Evolutionary conservation across 1,284 basidiomycete genomes (phyloP), one percentile per base, ranked within the genome.

Genomic region (Moesziomyces parantarcticus): DNA sequence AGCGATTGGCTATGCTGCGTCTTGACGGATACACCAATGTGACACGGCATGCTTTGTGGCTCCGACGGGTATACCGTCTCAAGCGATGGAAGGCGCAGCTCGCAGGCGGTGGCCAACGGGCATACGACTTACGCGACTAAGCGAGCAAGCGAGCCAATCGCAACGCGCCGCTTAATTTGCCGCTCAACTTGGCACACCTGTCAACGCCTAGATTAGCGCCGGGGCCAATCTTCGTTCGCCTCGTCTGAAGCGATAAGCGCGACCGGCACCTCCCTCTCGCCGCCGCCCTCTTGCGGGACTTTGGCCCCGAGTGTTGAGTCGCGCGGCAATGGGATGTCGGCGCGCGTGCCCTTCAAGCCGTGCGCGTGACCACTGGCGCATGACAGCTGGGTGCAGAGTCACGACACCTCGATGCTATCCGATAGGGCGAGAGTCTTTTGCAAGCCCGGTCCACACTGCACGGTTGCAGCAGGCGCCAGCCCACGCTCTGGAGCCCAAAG

Each of bases 91-190:
- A n/a, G 36, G 5, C 18, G 36, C 16, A 18, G n/a, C 36, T 39
- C 14, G 14, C 36, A 39, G 36, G 11, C 36, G 36, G 36, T 39
- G 36, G 36, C 14, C 3, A 39, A 16, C 7, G 16, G n/a, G n/a
- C n/a, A n/a, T n/a, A n/a, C n/a, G n/a, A n/a, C n/a, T 4, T 5
- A n/a, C 16, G 36, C 36, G 36, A 39, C 36, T 39, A 39, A 39
- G 21, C 46, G 44, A 48, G 44, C n/a, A 50, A 45, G 58, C 58
- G 58, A 61, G 47, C 58, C 58, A 61, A 55, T 61, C 51, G 51
- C 51, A 61, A 50, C 7, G 20, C 51, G 46, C 18, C 58, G 51
- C 58, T 61, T 55, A 54, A 22, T 29, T 22, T n/a, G n/a, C n/a
- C n/a, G n/a, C n/a, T n/a, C n/a, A n/a, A n/a, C n/a, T 22, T 22